These are phyloP conservation scores for Benincasa hispida DNA, from an alignment of 306 rosid genomes.

Conservation along the genomic window DNA sequence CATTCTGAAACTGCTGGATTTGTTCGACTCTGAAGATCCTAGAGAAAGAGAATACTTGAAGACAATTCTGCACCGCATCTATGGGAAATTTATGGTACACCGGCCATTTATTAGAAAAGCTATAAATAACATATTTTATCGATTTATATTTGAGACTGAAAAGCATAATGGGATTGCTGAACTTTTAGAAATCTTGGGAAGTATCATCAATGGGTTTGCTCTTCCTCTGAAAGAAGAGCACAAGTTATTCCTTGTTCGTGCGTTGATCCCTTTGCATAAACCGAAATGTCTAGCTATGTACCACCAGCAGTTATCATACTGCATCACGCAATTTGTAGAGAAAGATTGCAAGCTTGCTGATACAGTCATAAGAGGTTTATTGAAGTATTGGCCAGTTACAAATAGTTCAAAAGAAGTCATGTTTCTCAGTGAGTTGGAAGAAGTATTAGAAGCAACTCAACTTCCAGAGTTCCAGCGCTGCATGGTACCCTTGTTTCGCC, in stretches of 20 bases:
- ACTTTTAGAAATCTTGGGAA: slow-evolving; percentile 66
- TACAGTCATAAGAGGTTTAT: slow-evolving; percentile 61
- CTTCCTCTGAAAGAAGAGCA: slow-evolving; percentile 74
- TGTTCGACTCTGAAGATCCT: slow-evolving; percentile 66
- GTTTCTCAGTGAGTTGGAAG: slow-evolving; percentile 75
- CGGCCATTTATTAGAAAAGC: slow-evolving; percentile 72
- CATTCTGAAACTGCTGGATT: slow-evolving; percentile 52
- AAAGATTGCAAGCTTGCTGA: slow-evolving; percentile 87
- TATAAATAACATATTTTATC: slow-evolving; percentile 51
- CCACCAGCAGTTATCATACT: slow-evolving; percentile 66
- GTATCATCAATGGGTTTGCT: slow-evolving; percentile 69
- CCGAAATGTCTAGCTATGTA: slow-evolving; percentile 69
- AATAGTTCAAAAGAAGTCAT: slow-evolving; percentile 76
- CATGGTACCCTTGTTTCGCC: slow-evolving; percentile 65
- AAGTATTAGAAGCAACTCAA: slow-evolving; percentile 71
- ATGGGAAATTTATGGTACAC: slow-evolving; percentile 64
- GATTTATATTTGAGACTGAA: slow-evolving; percentile 51
- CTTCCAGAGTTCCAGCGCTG: slow-evolving; percentile 75
- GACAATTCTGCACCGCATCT: slow-evolving; percentile 55
- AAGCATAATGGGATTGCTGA: slow-evolving; percentile 67
- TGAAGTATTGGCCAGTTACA: slow-evolving; percentile 89
- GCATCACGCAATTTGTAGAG: slow-evolving; percentile 71
- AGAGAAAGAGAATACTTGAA: slow-evolving; percentile 65
- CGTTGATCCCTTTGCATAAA: slow-evolving; percentile 61
- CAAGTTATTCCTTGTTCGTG: slow-evolving; percentile 61